Evolutionary conservation across 331 rosid genomes (phyloP).

Genomic region (Erythrophleum ivorense): DNA sequence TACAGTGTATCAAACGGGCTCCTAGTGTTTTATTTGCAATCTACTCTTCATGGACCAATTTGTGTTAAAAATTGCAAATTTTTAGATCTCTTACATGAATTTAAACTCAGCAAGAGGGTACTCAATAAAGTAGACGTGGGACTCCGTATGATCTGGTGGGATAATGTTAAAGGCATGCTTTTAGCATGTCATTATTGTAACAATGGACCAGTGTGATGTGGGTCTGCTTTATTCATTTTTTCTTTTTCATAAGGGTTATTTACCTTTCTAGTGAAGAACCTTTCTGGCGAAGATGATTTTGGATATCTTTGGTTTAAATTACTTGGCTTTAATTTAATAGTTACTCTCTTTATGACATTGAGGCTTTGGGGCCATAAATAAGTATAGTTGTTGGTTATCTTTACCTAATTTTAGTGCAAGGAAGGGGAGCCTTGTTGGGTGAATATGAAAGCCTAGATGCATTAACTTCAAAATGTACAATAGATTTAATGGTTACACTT

Average conservation of each 20-base stretch:
- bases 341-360: neutral
- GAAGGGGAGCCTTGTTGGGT: too few species aligned
- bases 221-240: neutral
- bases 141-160: neutral
- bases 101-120: too few species aligned
- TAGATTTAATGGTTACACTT: too few species aligned
- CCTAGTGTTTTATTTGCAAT: too few species aligned
- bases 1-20: too few species aligned
- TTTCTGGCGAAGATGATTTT: neutral
- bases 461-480: too few species aligned
- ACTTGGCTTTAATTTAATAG: neutral
- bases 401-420: too few species aligned
- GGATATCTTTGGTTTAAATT: neutral
- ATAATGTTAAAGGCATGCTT: slow-evolving; percentile 1
- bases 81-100: too few species aligned
- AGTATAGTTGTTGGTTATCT: neutral
- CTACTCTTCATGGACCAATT: too few species aligned
- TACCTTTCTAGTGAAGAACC: neutral
- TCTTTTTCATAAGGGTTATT: neutral
- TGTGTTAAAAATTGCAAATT: too few species aligned
- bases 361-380: neutral
- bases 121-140: neutral
- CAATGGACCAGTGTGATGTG: neutral
- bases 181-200: neutral
- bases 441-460: too few species aligned